Percentiles rank a stretch among this genome's conserved stretches.
Evolutionary conservation across 768 basidiomycete genomes (phyloP).

Genomic region (Tulasnella calospora): DNA sequence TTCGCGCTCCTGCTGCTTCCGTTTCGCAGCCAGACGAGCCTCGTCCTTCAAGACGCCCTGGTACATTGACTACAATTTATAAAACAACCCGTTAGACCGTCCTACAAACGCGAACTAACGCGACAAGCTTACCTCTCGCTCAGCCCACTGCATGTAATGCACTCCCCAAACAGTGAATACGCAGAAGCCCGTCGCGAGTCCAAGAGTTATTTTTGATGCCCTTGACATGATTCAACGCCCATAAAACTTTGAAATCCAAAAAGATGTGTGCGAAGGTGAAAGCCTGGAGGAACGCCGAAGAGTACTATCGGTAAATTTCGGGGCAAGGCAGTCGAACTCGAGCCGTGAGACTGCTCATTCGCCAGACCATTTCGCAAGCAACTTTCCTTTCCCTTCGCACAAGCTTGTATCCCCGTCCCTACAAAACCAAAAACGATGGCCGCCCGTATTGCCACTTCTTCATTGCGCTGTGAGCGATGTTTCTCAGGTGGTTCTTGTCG

Average conservation of each 20-base stretch:
- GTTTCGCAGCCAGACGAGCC: slow-evolving; percentile 68
- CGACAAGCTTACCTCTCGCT: slow-evolving; percentile 59
- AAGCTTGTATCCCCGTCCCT: background rate
- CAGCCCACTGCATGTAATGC: slow-evolving; percentile 77
- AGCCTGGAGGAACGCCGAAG: background rate
- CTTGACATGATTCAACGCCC: slow-evolving; percentile 48
- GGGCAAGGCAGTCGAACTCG: background rate
- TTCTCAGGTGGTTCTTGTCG: background rate
- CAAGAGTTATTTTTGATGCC: slow-evolving; percentile 70
- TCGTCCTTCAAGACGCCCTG: slow-evolving; percentile 86
- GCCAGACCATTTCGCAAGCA: slow-evolving; percentile 15
- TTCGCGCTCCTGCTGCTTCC: slow-evolving; percentile 59
- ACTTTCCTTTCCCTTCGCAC: slow-evolving; percentile 20
- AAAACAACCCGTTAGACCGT: background rate
- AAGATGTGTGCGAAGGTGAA: background rate
- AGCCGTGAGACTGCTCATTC: slow-evolving; percentile 5
- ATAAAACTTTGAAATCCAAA: background rate
- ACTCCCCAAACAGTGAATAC: slow-evolving; percentile 80
- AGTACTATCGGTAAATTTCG: slow-evolving; percentile 8
- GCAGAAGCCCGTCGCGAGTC: slow-evolving; percentile 57
- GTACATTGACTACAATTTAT: slow-evolving; percentile 68
- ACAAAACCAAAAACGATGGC: background rate
- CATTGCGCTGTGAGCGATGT: background rate
- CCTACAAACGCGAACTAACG: background rate
- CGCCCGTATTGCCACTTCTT: slow-evolving; percentile 10